A percentile compares a stretch with the other conserved stretches of the same genome.
Conservation (phyloP, 306 rosid genomes). For the Sindora glabra region DNA sequence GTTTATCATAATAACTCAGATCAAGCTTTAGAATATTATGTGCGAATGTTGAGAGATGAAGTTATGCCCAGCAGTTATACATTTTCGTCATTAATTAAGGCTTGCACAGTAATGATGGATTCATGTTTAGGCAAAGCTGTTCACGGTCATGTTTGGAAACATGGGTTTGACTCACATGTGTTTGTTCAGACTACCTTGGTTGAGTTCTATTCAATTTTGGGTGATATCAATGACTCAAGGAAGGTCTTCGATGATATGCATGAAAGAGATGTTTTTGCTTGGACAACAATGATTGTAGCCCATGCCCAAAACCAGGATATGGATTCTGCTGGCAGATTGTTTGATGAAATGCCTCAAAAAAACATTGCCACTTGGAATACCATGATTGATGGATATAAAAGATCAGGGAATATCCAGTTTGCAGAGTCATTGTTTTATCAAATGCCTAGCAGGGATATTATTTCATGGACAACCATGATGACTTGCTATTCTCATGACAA, state of each 20-base stretch:
- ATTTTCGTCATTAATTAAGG: conserved; percentile 53
- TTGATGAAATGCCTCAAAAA: conserved; percentile 54
- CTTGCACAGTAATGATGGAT: conserved; percentile 32
- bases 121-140: conserved; percentile 36
- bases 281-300: conserved; percentile 63
- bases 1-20: conserved; percentile 28
- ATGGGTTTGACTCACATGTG: conserved; percentile 48
- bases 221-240: conserved; percentile 17
- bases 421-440: conserved; percentile 41
- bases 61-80: conserved; percentile 63
- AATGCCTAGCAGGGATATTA: conserved; percentile 55
- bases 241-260: conserved; percentile 62
- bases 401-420: conserved; percentile 37
- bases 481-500: conserved; percentile 47
- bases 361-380: conserved; percentile 59
- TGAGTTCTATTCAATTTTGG: conserved; percentile 50
- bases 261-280: conserved; percentile 61
- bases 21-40: conserved; percentile 38
- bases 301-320: conserved; percentile 38
- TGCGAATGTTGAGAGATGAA: conserved; percentile 29
- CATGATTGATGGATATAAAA: conserved; percentile 67
- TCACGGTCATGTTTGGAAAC: conserved; percentile 61
- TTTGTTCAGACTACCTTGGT: conserved; percentile 67
- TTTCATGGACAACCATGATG: conserved; percentile 76
- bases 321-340: conserved; percentile 37